Evolutionary conservation across 2,329 filamentous ascomycete species (phyloP).

Genomic region (Alternaria triticimaculans): DNA sequence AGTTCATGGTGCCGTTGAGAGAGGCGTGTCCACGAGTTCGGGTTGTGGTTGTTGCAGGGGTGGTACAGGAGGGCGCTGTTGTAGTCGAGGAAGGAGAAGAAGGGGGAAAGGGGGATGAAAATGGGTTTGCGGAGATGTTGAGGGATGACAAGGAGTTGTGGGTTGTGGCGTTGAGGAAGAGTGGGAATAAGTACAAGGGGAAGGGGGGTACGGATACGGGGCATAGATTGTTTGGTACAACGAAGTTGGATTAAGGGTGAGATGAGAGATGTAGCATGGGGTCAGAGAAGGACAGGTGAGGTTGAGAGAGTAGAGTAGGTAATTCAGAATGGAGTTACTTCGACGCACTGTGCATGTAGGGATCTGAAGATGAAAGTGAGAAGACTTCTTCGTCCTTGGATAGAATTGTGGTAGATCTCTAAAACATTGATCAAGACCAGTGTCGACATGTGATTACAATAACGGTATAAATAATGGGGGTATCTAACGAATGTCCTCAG

Average conservation of each 20-base stretch:
- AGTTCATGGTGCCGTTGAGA: slow-evolving; percentile 50
- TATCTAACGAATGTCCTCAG: background rate
- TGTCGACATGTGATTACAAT: background rate
- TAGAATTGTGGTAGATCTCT: background rate
- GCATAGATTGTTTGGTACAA: background rate
- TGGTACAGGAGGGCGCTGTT: slow-evolving; percentile 55
- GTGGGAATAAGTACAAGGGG: slow-evolving; percentile 63
- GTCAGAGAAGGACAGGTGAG: background rate
- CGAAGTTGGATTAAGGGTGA: background rate
- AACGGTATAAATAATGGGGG: background rate
- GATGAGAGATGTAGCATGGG: background rate
- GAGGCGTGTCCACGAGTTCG: slow-evolving; percentile 45
- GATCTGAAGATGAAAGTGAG: background rate
- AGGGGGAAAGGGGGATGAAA: slow-evolving; percentile 4
- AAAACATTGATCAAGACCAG: background rate
- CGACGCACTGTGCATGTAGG: background rate
- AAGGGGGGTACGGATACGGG: slow-evolving; percentile 63
- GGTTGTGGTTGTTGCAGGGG: slow-evolving; percentile 63
- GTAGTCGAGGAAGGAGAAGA: background rate
- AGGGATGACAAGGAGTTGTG: slow-evolving; percentile 32
- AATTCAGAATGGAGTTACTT: background rate
- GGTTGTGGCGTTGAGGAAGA: slow-evolving; percentile 62
- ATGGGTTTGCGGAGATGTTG: slow-evolving; percentile 23
- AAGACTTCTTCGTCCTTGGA: background rate
- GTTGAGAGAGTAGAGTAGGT: background rate